These are phyloP conservation scores for Dendrobium catenatum DNA, from an alignment of 106 monocot genomes.

Conservation along the genomic window DNA sequence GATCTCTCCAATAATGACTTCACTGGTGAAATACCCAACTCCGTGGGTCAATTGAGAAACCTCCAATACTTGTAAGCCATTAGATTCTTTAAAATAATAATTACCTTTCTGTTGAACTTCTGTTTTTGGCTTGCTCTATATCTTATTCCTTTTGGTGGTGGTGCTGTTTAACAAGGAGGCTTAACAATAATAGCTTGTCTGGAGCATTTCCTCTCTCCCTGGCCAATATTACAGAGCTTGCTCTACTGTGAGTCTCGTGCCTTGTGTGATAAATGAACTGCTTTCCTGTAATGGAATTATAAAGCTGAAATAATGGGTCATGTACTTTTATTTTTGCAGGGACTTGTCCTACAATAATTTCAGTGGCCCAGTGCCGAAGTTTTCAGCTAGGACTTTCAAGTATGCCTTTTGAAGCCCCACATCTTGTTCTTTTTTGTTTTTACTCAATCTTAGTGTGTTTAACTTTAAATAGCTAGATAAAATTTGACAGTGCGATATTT, in stretches of 20 bases:
- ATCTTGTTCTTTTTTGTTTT: not conserved
- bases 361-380: conserved; percentile 45
- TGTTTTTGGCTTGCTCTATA: not conserved
- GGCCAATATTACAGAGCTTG: conserved; percentile 28
- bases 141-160: not conserved
- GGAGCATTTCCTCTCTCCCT: conserved; percentile 43
- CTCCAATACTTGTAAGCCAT: conserved; percentile 68
- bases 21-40: conserved; percentile 55
- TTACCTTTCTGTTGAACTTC: not conserved
- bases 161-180: conserved; percentile 31
- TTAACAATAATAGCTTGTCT: conserved; percentile 61
- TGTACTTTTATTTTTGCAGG: conserved; percentile 21
- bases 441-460: not conserved
- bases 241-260: conserved; percentile 39
- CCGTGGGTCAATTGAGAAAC: conserved; percentile 53
- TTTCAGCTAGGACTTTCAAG: conserved; percentile 53
- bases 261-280: not conserved
- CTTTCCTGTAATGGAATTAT: not conserved
- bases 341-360: conserved; percentile 63
- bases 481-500: not conserved
- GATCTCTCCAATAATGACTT: conserved; percentile 60
- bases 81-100: not conserved
- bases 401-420: conserved; percentile 8
- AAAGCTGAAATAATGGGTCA: not conserved
- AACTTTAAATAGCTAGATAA: not conserved